Conservation (phyloP, 495 filamentous ascomycete genomes). For the Penicillium psychrofluorescens region DNA sequence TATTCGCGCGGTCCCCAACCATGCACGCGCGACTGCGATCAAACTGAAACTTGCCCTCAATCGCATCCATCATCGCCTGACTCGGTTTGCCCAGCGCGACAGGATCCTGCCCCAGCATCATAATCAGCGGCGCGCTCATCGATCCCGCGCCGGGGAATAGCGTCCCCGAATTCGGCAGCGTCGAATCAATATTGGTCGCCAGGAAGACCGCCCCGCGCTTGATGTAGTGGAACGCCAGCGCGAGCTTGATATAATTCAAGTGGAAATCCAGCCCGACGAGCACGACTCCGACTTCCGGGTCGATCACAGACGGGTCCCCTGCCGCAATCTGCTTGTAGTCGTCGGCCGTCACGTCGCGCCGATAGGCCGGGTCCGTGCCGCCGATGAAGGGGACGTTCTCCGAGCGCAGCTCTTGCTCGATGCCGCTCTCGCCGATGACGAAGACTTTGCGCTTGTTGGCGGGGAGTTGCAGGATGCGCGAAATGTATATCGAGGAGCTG, state of each 20-base stretch:
- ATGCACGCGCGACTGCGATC: slow-evolving; percentile 84
- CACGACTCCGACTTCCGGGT: slow-evolving; percentile 83
- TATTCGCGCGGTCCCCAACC: slow-evolving; percentile 91
- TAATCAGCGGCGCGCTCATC: slow-evolving; percentile 68
- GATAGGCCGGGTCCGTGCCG: slow-evolving; percentile 75
- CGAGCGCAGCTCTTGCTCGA: slow-evolving; percentile 75
- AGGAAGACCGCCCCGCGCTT: slow-evolving; percentile 78
- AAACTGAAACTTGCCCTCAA: slow-evolving; percentile 90
- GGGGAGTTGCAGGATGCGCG: slow-evolving; percentile 75
- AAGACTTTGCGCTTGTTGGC: slow-evolving; percentile 83
- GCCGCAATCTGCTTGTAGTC: slow-evolving; percentile 74
- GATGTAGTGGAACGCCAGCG: slow-evolving; percentile 79
- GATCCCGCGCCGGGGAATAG: slow-evolving; percentile 91
- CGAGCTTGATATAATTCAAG: slow-evolving; percentile 86
- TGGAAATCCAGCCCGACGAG: slow-evolving; percentile 87
- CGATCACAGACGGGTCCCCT: slow-evolving; percentile 57
- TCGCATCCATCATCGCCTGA: slow-evolving; percentile 98
- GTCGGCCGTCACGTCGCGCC: slow-evolving; percentile 65
- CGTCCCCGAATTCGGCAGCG: slow-evolving; percentile 67
- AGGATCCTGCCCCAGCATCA: slow-evolving; percentile 64
- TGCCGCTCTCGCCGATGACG: slow-evolving; percentile 84
- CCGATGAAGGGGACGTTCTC: slow-evolving; percentile 78
- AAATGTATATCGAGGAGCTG: slow-evolving; percentile 92
- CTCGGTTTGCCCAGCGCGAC: slow-evolving; percentile 86
- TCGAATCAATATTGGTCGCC: slow-evolving; percentile 86